A percentile compares a stretch with the other conserved stretches of the same genome.
Conservation (phyloP, 2,329 filamentous ascomycete species). For the Juglanconis oblonga region DNA sequence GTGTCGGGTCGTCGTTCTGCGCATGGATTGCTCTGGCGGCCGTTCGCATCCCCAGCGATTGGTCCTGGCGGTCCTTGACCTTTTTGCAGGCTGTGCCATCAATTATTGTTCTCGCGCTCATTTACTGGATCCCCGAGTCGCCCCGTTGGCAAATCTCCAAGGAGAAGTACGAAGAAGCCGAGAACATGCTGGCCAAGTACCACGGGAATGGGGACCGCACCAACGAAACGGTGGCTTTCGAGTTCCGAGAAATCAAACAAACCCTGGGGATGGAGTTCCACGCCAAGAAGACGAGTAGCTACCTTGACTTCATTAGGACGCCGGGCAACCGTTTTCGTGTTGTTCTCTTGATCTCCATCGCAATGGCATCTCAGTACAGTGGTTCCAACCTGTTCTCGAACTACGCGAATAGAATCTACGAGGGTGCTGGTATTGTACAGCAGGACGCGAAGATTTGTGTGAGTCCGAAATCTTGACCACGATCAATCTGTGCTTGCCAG, state of each 20-base stretch:
- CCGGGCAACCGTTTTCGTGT: constrained; percentile 64
- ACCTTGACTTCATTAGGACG: constrained; percentile 60
- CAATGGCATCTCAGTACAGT: constrained; percentile 66
- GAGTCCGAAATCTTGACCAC: constrained; percentile 20
- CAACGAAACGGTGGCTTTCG: constrained; percentile 62
- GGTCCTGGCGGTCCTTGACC: constrained; percentile 14
- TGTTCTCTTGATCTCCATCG: constrained; percentile 59
- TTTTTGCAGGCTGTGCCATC: constrained; percentile 24
- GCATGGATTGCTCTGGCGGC: constrained; percentile 3
- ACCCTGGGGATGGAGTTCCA: constrained; percentile 58
- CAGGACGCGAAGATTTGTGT: constrained; percentile 55
- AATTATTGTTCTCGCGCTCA: constrained; percentile 57
- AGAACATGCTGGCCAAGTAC: constrained; percentile 57
- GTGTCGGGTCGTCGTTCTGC: constrained; percentile 2
- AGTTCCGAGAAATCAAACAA: constrained; percentile 64
- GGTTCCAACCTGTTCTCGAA: constrained; percentile 67
- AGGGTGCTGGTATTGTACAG: constrained; percentile 56
- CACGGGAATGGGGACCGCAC: constrained; percentile 58
- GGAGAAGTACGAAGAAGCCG: constrained; percentile 55
- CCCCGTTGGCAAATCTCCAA: constrained; percentile 64
- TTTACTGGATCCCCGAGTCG: constrained; percentile 67
- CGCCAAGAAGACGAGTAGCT: constrained; percentile 46
- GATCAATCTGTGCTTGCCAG: not conserved
- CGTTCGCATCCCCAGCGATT: not conserved
- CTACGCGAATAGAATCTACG: constrained; percentile 62